phyloP scores from a whole-genome alignment of 306 rosid species.

The Medicago arabica region DNA sequence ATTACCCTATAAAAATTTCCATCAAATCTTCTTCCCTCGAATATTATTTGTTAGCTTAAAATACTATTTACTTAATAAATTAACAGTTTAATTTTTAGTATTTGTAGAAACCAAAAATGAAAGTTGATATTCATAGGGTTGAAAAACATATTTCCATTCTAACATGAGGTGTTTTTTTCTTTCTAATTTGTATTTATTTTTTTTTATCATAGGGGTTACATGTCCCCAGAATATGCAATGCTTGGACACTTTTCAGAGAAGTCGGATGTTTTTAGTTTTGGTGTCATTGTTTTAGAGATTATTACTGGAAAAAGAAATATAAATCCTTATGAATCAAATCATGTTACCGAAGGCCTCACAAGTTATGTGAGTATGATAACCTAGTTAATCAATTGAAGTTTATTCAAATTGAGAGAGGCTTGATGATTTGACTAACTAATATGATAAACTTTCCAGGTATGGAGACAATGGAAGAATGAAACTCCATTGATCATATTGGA shows the following conservation, averaged over 20 bases:
- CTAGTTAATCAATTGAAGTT: not conserved
- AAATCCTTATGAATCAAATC: slow-evolving; percentile 10
- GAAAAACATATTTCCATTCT: not conserved
- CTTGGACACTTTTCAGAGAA: slow-evolving; percentile 46
- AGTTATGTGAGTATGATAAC: slow-evolving; percentile 12
- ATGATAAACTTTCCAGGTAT: slow-evolving; percentile 33
- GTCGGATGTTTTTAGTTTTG: slow-evolving; percentile 46
- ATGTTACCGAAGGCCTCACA: not conserved
- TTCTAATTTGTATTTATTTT: no score
- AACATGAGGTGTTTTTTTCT: no score
- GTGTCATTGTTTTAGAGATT: slow-evolving; percentile 50
- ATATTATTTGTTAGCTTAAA: not conserved
- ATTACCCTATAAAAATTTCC: not conserved
- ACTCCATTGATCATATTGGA: slow-evolving; percentile 48
- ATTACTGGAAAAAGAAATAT: slow-evolving; percentile 46
- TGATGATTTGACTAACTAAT: not conserved
- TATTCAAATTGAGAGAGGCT: not conserved
- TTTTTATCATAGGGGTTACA: slow-evolving; percentile 44
- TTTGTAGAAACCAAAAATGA: not conserved
- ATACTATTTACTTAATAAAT: no score
- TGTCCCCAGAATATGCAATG: slow-evolving; percentile 51
- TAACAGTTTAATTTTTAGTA: no score
- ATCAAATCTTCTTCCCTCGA: not conserved
- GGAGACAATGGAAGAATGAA: slow-evolving; percentile 52
- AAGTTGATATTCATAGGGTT: not conserved